Base-by-base conservation (phyloP, 768 basidiomycete genomes). In the Hydnomerulius pinastri region DNA sequence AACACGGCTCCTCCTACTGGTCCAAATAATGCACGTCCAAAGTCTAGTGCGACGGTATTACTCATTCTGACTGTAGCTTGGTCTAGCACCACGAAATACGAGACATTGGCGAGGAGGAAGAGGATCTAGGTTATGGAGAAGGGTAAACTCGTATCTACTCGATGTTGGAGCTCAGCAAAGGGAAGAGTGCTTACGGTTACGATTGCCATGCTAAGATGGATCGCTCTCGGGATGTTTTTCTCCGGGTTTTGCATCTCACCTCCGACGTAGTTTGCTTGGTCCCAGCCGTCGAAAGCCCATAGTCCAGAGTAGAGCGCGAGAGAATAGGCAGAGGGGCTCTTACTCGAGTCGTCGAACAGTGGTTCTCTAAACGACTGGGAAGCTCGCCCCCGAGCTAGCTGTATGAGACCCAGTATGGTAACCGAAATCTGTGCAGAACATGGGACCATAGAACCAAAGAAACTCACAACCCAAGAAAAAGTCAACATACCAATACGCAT, bases 281-380 rank as follows among this genome's bases (percentile, higher is more conserved):
- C 95, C 94, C 94, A 99, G 1, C 96, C 96, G 67, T 94, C 94
- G 57, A 92, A 94, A 2, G 94, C 94, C 92, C 90, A 98, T 4
- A 98, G 72, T 3, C 93, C 92, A 10, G 93, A 96, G 68, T 97
- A 99, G 6, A 98, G 74, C 0, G 95, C 96, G n/a, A 98, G 74
- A 6, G 95, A 91, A 71, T 92, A 98, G 2, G 83, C 76, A 1
- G 91, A 89, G 1, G 92, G 89, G 54, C 90, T 90, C 15, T 70
- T 78, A 48, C 86, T 89, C 15, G 91, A 87, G 7, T 79, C 84
- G 11, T 76, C 70, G 59, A 96, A 97, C 24, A 88, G 64, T n/a
- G 85, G 76, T 39, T 77, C 76, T 36, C 71, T 77, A 39, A 96
- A 76, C 4, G 89, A 87, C 13, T 77, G 73, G 0, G 91, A 86